phyloP scores from a whole-genome alignment of 805 yeast genomes.

The Wickerhamiella sergipiensis region DNA sequence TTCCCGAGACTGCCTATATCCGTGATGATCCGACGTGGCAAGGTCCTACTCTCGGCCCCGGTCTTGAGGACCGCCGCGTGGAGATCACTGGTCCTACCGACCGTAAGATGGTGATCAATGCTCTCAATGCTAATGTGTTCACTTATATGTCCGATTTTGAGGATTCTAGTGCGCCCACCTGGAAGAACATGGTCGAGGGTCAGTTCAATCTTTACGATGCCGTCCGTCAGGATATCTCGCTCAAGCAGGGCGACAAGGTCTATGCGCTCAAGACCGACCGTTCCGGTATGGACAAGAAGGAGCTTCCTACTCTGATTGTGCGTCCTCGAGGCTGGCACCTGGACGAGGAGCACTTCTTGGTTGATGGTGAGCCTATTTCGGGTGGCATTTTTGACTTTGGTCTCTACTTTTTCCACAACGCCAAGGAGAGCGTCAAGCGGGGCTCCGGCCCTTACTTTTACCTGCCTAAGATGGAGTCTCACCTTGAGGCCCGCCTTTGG shows the following conservation, averaged over 20 bases:
- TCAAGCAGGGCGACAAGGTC: slow-evolving; percentile 26
- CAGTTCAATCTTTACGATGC: slow-evolving; percentile 61
- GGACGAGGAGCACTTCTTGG: slow-evolving; percentile 48
- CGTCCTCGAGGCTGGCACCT: slow-evolving; percentile 65
- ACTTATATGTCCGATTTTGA: slow-evolving; percentile 70
- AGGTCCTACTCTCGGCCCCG: slow-evolving; percentile 56
- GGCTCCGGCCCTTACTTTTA: slow-evolving; percentile 64
- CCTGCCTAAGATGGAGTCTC: slow-evolving; percentile 67
- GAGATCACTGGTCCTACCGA: slow-evolving; percentile 70
- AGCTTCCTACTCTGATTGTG: slow-evolving; percentile 40
- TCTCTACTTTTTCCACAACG: slow-evolving; percentile 56
- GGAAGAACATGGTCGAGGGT: slow-evolving; percentile 54
- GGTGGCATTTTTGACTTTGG: slow-evolving; percentile 62
- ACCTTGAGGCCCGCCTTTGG: slow-evolving; percentile 64
- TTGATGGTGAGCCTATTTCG: slow-evolving; percentile 54
- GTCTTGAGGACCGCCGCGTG: slow-evolving; percentile 56
- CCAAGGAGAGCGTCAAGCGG: slow-evolving; percentile 38
- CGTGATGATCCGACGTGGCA: slow-evolving; percentile 58
- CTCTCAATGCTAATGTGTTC: slow-evolving; percentile 53
- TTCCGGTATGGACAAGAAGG: slow-evolving; percentile 23
- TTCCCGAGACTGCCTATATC: slow-evolving; percentile 48
- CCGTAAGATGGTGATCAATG: slow-evolving; percentile 63
- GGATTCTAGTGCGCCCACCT: slow-evolving; percentile 59
- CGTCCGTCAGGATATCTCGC: slow-evolving; percentile 40
- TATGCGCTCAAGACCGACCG: slow-evolving; percentile 43